These are phyloP conservation scores for Schwanniomyces polymorphus DNA, from an alignment of 805 yeast species.

Conservation along the genomic window DNA sequence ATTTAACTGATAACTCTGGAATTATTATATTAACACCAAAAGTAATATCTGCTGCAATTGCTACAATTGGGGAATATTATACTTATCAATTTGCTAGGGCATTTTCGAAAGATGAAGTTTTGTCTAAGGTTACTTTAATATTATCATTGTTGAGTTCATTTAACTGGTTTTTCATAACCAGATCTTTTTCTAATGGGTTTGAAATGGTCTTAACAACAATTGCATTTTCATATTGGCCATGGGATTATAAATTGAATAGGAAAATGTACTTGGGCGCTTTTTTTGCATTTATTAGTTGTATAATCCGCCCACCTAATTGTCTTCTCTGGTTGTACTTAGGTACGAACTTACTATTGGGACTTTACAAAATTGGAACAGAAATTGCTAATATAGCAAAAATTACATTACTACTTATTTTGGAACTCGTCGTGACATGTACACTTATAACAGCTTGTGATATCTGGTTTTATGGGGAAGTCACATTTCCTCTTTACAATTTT, in stretches of 20 bases:
- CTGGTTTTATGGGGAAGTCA: slow-evolving; percentile 53
- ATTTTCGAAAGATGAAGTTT: slow-evolving; percentile 28
- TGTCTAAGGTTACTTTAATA: slow-evolving; percentile 44
- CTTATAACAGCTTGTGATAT: slow-evolving; percentile 53
- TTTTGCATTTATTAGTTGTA: slow-evolving; percentile 61
- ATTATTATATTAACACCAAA: slow-evolving; percentile 59
- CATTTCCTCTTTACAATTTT: slow-evolving; percentile 69
- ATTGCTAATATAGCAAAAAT: slow-evolving; percentile 8
- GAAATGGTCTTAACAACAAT: slow-evolving; percentile 71
- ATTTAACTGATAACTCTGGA: slow-evolving; percentile 16
- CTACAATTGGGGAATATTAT: slow-evolving; percentile 70
- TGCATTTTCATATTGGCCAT: slow-evolving; percentile 74
- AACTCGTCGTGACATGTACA: slow-evolving; percentile 24
- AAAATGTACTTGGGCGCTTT: slow-evolving; percentile 25
- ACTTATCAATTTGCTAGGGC: slow-evolving; percentile 47
- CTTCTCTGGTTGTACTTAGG: slow-evolving; percentile 76
- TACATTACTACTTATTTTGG: slow-evolving; percentile 16
- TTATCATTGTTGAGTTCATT: slow-evolving; percentile 66
- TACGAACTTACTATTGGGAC: slow-evolving; percentile 5
- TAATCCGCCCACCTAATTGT: slow-evolving; percentile 83
- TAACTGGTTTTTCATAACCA: slow-evolving; percentile 76
- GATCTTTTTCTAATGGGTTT: slow-evolving; percentile 83
- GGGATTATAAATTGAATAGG: slow-evolving; percentile 33
- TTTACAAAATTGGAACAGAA: background rate
- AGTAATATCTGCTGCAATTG: slow-evolving; percentile 63